These are phyloP conservation scores for Mycocentrospora acerina DNA, from an alignment of 2,329 filamentous ascomycete species.

Conservation along the genomic window DNA sequence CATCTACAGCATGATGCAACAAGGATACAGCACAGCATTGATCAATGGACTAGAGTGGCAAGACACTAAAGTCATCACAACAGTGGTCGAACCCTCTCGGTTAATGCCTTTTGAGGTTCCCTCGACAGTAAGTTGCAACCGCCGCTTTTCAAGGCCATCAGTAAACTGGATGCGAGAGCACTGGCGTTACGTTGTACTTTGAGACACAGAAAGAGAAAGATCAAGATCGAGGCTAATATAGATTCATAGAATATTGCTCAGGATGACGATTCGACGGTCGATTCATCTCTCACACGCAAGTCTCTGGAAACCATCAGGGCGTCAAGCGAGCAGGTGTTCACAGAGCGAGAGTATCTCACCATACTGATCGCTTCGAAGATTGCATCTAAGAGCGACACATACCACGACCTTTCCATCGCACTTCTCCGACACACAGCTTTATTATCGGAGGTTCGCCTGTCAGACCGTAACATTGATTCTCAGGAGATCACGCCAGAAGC, in stretches of 20 bases:
- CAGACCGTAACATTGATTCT: slow-evolving; percentile 38
- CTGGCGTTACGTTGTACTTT: too few relatives aligned
- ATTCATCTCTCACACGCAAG: slow-evolving; percentile 2
- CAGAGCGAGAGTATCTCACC: slow-evolving; percentile 39
- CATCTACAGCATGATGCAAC: slow-evolving; percentile 57
- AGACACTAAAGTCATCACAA: slow-evolving; percentile 60
- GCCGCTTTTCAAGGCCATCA: background rate
- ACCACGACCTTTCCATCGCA: slow-evolving; percentile 37
- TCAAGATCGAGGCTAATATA: slow-evolving; percentile 1
- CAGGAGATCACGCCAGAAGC: slow-evolving; percentile 36
- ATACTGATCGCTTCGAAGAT: slow-evolving; percentile 38
- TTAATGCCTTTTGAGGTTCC: slow-evolving; percentile 18
- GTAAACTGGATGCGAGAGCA: background rate
- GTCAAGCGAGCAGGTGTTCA: slow-evolving; percentile 22
- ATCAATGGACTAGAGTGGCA: slow-evolving; percentile 64
- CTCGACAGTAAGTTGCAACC: slow-evolving; percentile 15
- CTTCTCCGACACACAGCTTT: slow-evolving; percentile 49
- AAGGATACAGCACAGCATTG: slow-evolving; percentile 63
- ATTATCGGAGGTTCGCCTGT: slow-evolving; percentile 45
- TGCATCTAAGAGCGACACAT: slow-evolving; percentile 26
- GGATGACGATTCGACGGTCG: too few relatives aligned
- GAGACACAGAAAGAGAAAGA: too few relatives aligned
- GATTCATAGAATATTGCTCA: background rate
- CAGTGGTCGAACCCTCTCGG: slow-evolving; percentile 21
- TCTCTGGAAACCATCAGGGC: slow-evolving; percentile 19